phyloP scores from a whole-genome alignment of 352 stramenopile genomes.

The Pelagophyceae sp. region DNA sequence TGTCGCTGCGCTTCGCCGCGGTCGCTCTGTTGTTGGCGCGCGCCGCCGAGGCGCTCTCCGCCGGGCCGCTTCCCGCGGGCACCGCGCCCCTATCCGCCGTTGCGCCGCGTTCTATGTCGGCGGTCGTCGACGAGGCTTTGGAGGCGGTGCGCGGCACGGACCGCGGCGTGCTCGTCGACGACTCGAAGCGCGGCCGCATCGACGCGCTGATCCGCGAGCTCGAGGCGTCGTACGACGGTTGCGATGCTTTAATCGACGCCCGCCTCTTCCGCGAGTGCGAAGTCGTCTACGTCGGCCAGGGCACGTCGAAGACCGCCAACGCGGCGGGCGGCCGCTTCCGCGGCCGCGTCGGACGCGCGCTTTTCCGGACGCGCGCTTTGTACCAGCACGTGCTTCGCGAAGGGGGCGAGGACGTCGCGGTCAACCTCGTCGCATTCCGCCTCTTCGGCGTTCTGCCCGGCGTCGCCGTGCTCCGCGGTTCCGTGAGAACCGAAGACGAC shows the following conservation, averaged over 20 bases:
- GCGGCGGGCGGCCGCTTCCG: background rate
- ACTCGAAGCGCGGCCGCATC: background rate
- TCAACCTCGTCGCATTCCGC: background rate
- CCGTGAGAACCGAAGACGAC: background rate
- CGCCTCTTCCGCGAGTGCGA: background rate
- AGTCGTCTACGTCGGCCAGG: conserved; percentile 11
- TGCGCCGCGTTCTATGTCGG: background rate
- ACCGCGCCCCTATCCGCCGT: too few species aligned
- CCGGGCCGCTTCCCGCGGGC: too few species aligned
- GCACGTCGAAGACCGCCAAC: background rate
- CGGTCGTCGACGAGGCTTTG: conserved; percentile 4
- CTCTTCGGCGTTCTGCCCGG: conserved; percentile 5
- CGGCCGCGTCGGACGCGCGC: background rate
- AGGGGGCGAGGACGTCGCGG: background rate
- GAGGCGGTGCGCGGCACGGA: background rate
- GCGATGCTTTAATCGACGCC: background rate
- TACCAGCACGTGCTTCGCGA: conserved; percentile 6
- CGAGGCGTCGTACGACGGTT: background rate
- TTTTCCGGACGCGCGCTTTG: background rate
- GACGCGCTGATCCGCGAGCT: background rate
- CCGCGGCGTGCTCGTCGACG: background rate
- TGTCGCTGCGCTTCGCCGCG: too few species aligned
- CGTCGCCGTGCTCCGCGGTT: conserved; percentile 3
- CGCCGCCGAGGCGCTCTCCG: too few species aligned
- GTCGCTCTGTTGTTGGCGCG: too few species aligned